Evolutionary conservation across 169 alveolate genomes (phyloP), one percentile per base, ranked within the genome.

Genomic region (Eimeria necatrix): DNA sequence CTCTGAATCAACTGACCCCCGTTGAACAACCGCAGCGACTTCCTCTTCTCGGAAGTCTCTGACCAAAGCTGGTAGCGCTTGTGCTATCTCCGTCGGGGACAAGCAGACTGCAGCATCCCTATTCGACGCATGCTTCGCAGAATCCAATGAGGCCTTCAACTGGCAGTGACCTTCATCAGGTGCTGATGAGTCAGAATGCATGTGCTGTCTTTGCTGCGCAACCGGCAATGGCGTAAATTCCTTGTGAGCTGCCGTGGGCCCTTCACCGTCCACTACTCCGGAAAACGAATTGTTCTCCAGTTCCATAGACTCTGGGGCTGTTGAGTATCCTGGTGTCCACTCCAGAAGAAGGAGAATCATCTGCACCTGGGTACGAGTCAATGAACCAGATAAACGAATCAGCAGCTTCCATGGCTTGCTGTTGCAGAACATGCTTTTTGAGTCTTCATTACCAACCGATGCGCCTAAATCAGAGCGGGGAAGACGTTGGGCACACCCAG

Each of bases 281-380:
- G 22, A 2, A n/a, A 5, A n/a, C 12, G 20, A 7, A 76, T 20
- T 49, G 20, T 51, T 9, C 8, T n/a, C 86, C 22, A 46, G 49
- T 4, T 48, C 46, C 1, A 48, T 46, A 20, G 64, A 76, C 7
- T 16, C 60, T n/a, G 46, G n/a, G n/a, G 8, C 41, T 18, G 64
- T 20, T 76, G 86, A 46, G 46, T 48, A 7, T 48, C 20, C 86
- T 7, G 9, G 22, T 48, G 6, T 0, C 8, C 48, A 59, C n/a
- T 48, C 64, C 61, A 76, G 51, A 2, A 76, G 22, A 6, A 49
- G 48, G 48, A 48, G 86, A 48, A 76, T 59, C 86, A 76, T 76
- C 61, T 76, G 64, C 46, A 76, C 86, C 51, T 76, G 86, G 64
- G 86, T n/a, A 7, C n/a, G 49, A 61, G 86, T 48, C 16, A 76